Evolutionary conservation across 441 rosid genomes (phyloP).

Genomic region (Erodium texanum): DNA sequence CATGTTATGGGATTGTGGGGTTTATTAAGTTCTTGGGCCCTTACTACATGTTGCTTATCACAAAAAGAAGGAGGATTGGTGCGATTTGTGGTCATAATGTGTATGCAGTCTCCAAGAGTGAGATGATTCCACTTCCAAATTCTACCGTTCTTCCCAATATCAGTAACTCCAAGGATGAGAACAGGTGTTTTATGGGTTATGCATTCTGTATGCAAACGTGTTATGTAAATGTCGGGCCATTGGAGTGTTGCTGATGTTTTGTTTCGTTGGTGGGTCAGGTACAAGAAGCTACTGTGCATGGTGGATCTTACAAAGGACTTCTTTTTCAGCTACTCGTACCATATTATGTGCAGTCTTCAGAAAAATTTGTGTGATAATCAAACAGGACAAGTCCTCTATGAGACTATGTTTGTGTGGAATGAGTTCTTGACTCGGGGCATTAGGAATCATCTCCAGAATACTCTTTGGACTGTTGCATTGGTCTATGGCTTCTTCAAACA

Average conservation of each 20-base stretch:
- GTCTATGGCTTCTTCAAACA: constrained; percentile 95
- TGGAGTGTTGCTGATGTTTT: constrained; percentile 8
- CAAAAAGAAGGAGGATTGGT: constrained; percentile 61
- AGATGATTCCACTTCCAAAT: constrained; percentile 46
- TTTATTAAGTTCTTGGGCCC: constrained; percentile 69
- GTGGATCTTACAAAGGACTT: constrained; percentile 99
- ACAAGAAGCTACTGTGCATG: constrained; percentile 84
- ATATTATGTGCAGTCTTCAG: constrained; percentile 90
- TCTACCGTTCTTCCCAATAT: constrained; percentile 45
- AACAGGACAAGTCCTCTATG: constrained; percentile 64
- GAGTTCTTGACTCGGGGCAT: constrained; percentile 88
- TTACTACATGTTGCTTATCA: constrained; percentile 61
- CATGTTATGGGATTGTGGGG: constrained; percentile 68
- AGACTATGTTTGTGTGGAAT: constrained; percentile 99
- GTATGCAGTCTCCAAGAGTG: constrained; percentile 50
- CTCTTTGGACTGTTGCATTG: constrained; percentile 92
- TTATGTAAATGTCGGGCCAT: constrained; percentile 11
- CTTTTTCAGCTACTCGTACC: constrained; percentile 95
- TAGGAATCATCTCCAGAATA: constrained; percentile 75
- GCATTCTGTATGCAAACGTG: constrained; percentile 38
- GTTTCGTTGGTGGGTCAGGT: constrained; percentile 44
- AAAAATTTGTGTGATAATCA: constrained; percentile 61
- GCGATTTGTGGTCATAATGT: constrained; percentile 55
- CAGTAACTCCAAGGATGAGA: constrained; percentile 59
- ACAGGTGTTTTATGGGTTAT: constrained; percentile 82